Conservation (phyloP, 441 rosid species). For the Geranium incanum region DNA sequence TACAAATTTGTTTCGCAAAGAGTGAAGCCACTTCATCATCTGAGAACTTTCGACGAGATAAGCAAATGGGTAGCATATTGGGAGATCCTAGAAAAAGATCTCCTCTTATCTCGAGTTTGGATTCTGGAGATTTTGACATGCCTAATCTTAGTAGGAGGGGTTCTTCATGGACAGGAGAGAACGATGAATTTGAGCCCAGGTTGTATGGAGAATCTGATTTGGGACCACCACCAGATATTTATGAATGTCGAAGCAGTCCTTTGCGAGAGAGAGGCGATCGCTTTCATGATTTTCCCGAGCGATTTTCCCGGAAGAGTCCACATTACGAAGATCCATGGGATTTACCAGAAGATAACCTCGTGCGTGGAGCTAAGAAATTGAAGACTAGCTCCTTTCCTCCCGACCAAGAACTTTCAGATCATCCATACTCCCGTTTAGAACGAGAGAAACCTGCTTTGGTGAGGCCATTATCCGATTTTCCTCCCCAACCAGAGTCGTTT, state of each 20-base stretch:
- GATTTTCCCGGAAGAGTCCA: conserved; percentile 36
- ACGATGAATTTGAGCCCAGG: conserved; percentile 45
- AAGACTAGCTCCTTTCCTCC: conserved; percentile 55
- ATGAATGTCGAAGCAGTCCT: conserved; percentile 53
- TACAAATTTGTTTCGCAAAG: conserved; percentile 87
- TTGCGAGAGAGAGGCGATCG: conserved; percentile 37
- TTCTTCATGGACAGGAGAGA: conserved; percentile 39
- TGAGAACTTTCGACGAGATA: conserved; percentile 49
- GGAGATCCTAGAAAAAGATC: conserved; percentile 46
- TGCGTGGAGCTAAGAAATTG: conserved; percentile 58
- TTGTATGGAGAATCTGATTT: conserved; percentile 44
- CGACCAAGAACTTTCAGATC: conserved; percentile 65
- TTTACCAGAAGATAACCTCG: conserved; percentile 55
- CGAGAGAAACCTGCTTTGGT: conserved; percentile 44
- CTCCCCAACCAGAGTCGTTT: conserved; percentile 44
- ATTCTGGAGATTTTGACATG: conserved; percentile 43
- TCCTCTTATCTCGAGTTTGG: conserved; percentile 39
- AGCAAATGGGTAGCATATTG: conserved; percentile 33
- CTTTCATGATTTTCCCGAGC: conserved; percentile 40
- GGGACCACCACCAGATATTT: conserved; percentile 44
- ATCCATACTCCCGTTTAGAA: conserved; percentile 50
- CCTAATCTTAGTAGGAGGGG: conserved; percentile 49
- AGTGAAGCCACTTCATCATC: conserved; percentile 63
- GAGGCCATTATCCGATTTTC: conserved; percentile 44
- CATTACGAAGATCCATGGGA: conserved; percentile 70